A percentile compares a stretch with the other conserved stretches of the same genome.
phyloP scores from a whole-genome alignment of 129 eudicot species.

The Saussurea involucrata region DNA sequence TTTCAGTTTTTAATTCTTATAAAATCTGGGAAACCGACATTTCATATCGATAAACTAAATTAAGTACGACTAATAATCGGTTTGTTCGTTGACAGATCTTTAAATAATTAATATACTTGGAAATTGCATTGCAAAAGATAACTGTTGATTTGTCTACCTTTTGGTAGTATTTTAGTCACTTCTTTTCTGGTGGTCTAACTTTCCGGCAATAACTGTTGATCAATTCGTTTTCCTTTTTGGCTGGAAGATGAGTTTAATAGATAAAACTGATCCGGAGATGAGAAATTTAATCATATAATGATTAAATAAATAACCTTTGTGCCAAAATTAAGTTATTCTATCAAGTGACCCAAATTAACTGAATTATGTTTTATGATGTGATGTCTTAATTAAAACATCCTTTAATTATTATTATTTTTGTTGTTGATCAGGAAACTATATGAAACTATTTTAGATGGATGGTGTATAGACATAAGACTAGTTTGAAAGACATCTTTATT shows the following conservation, averaged over 20 bases:
- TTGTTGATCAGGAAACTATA: not conserved
- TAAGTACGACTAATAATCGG: not conserved
- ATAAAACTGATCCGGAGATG: not conserved
- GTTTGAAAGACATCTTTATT: too few relatives aligned
- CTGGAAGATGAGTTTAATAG: not conserved
- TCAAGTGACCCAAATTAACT: too few relatives aligned
- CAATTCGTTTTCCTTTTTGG: not conserved
- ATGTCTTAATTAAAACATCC: not conserved
- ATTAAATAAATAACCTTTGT: not conserved
- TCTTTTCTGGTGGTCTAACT: not conserved
- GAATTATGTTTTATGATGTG: not conserved
- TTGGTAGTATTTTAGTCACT: not conserved
- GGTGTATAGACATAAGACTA: too few relatives aligned
- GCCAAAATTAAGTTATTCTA: not conserved
- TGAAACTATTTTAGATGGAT: too few relatives aligned
- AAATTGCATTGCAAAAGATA: not conserved
- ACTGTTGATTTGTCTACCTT: not conserved
- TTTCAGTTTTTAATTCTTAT: not conserved
- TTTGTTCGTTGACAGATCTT: not conserved
- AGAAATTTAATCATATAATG: not conserved
- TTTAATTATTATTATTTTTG: too few relatives aligned
- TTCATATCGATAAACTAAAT: not conserved
- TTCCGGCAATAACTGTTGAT: not conserved
- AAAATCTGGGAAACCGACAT: not conserved
- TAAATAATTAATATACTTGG: not conserved